Evolutionary conservation across 2,329 filamentous ascomycete species (phyloP), one percentile per base, ranked within the genome.

Genomic region (Aurifilum marmelostoma): DNA sequence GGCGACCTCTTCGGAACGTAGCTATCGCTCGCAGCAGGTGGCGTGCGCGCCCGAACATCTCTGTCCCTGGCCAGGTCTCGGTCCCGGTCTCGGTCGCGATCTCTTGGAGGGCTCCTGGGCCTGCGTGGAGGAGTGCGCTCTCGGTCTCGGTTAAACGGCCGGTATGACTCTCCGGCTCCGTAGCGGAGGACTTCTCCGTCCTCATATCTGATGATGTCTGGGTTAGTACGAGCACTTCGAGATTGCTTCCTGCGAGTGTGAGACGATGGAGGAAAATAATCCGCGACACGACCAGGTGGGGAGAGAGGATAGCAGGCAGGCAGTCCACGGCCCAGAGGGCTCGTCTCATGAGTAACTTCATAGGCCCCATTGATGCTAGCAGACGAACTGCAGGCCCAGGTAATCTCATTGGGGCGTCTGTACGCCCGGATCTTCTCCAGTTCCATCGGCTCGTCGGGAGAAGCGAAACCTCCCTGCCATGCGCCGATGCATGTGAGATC

Each of bases 141-240:
- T 39, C 77, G 63, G 32, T 74, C 72, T 37, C 75, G 73, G 58
- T 87, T 87, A 69, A 85, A 88, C 14, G 87, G 87, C 69, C 87
- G 81, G 81, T 87, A 89, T 50, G 86, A 88, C 77, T 89, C 87
- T 69, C 87, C 87, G 16, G 87, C 87, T 65, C 87, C 87, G 75
- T 88, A 89, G 74, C 87, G 82, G 72, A 87, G 85, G 66, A 89
- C 87, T 78, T 89, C 87, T 59, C 87, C 87, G 72, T 89, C 87
- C 72, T 89, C 86, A 74, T 87, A 89, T 75, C 86, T 88, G 69
- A 39, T 63, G 32, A 59, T 8, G 2, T 32, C 11, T 9, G 1
- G 9, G 70, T 76, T 68, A 76, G 74, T 71, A 66, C 9, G 41
- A 11, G 3, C 8, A 11, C 27, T 47, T 16, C 21, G 54, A 41